Base-by-base conservation (phyloP, 2,329 filamentous ascomycete genomes). In the Paracoccidioides lutzii region DNA sequence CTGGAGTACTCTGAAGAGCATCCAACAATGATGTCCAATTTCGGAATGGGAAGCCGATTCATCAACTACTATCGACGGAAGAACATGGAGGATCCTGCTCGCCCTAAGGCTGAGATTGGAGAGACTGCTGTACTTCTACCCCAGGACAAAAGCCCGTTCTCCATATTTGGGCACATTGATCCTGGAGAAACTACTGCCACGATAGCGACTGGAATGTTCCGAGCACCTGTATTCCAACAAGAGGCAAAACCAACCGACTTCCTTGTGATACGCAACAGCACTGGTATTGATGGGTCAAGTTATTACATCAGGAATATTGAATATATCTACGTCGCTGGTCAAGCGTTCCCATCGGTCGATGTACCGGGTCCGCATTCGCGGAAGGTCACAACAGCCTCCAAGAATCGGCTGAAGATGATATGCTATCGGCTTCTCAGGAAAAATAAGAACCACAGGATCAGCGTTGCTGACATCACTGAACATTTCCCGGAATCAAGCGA, bases 1-100 rank as follows among this genome's bases (percentile, higher is more conserved):
- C 85, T 97, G 38, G 93, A 98, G 71, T 98, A 98, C 69, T 94
- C 89, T 7, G 93, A 98, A 71, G 90, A 96, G 65, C 85, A 89
- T 59, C 93, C 93, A 0, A 87, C 85, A 8, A 89, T 95, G 58
- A 76, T 98, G 59, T 96, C 91, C 45, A 96, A 95, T 67, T 95
- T 96, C 65, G 93, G 91, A 61, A 98, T 98, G 93, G 90, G 90
- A 53, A 95, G 86, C 69, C 87, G 90, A 54, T 81, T 98, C 57
- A 89, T 97, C 75, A 97, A 98, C 70, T 98, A 97, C 71, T 96
- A 96, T 68, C 87, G 89, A 42, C 83, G 90, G 57, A 89, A 89
- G 65, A 87, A 89, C 66, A 81, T 73, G 38, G 88, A 94, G 48
- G 88, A 93, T 58, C 81, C 83, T 51, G 79, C 81, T 53, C 80